These are phyloP conservation scores for Termitomyces sp. DNA, from an alignment of 768 basidiomycete species.

Conservation along the genomic window DNA sequence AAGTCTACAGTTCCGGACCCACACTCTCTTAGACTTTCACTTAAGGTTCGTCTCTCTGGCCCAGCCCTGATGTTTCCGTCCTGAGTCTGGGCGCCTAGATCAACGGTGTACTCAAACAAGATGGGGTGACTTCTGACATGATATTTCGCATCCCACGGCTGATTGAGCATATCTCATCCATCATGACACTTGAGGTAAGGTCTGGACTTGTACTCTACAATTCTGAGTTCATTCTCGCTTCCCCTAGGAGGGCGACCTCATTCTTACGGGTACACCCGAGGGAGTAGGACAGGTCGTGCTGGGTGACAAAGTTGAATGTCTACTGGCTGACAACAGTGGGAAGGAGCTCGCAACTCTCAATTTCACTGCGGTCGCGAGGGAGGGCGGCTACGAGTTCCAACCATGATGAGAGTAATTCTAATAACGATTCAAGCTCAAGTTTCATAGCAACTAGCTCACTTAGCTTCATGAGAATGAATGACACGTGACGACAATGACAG, in stretches of 20 bases:
- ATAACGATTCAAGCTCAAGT: neutral
- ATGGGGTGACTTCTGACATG: slow-evolving; percentile 85
- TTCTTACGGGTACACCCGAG: slow-evolving; percentile 88
- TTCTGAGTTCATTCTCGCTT: neutral
- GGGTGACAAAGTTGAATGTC: slow-evolving; percentile 78
- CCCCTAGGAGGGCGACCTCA: slow-evolving; percentile 80
- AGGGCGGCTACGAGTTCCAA: slow-evolving; percentile 53
- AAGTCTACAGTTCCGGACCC: slow-evolving; percentile 65
- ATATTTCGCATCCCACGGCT: slow-evolving; percentile 86
- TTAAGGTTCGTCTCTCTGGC: slow-evolving; percentile 48
- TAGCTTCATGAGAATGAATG: neutral
- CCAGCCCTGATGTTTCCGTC: neutral
- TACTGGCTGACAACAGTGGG: slow-evolving; percentile 50
- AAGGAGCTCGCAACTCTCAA: slow-evolving; percentile 56
- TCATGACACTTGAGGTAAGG: slow-evolving; percentile 92
- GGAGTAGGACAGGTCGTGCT: slow-evolving; percentile 78
- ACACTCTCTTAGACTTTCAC: slow-evolving; percentile 67
- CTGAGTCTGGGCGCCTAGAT: slow-evolving; percentile 43
- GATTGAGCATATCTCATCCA: slow-evolving; percentile 87
- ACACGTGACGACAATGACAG: neutral
- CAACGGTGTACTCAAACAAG: slow-evolving; percentile 79
- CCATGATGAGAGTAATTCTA: neutral
- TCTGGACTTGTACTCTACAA: neutral
- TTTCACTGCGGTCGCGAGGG: slow-evolving; percentile 61
- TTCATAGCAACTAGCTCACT: neutral